Conservation (phyloP, 2,329 filamentous ascomycete genomes). For the Fusarium bactridioides region DNA sequence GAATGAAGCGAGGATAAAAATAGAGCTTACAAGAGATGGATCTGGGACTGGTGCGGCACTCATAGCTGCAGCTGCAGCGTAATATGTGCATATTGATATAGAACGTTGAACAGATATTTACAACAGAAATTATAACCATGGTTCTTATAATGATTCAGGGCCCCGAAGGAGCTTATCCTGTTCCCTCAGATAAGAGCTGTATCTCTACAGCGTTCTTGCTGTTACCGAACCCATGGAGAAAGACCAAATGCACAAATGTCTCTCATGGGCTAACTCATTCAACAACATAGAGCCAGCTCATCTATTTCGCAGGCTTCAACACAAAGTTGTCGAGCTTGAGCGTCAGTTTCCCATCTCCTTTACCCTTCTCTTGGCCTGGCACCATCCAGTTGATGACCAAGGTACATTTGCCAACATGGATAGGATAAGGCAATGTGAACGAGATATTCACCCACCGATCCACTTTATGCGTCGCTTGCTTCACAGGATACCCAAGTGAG, state of each 20-base stretch:
- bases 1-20: not conserved
- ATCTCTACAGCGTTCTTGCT: not conserved
- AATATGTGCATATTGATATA: not conserved
- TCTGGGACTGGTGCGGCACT: slow-evolving; percentile 10
- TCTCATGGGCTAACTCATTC: not conserved
- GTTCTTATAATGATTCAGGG: too few relatives aligned
- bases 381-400: not conserved
- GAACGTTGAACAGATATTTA: not conserved
- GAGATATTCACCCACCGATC: not conserved
- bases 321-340: not conserved
- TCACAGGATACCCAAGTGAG: not conserved
- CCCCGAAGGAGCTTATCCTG: not conserved
- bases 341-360: not conserved
- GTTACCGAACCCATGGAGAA: accelerated
- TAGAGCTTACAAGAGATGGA: slow-evolving; percentile 9
- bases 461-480: not conserved
- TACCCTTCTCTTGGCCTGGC: not conserved
- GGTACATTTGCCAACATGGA: not conserved
- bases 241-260: too few relatives aligned
- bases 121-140: not conserved
- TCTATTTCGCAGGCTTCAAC: not conserved
- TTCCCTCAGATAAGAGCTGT: not conserved
- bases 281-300: too few relatives aligned
- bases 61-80: not conserved
- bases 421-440: not conserved